Base-by-base conservation (phyloP, 257 asterid genomes). In the Solanum medicagineum region DNA sequence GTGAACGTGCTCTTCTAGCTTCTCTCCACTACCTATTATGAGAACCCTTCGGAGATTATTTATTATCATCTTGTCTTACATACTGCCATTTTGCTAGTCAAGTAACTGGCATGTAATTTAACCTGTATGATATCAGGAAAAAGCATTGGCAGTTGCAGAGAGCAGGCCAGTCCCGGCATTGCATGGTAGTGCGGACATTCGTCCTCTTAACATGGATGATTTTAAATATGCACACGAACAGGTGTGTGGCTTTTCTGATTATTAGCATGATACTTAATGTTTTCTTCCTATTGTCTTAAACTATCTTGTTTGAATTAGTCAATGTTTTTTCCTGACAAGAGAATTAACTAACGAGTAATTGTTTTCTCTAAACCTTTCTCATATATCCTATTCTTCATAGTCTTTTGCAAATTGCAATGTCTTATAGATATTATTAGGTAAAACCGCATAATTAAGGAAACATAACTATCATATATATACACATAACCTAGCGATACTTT, bases 201-300 rank as follows among this genome's bases (percentile, higher is more conserved):
- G 99, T 81, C 90, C 94, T 65, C 85, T 94, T 73, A 92, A 75
- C 88, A 86, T 86, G 92, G 92, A 90, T 36, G 99, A 95, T 91
- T 95, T 95, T 74, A 94, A 85, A 89, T 89, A 85, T 81, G 99
- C 98, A 83, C 97, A 95, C 36, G 99, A 95, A 73, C 98, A 94
- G 97, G 99, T 95, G 85, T 60, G 70, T 53, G 81, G n/a, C 55
- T 73, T 12, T 73, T 45, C n/a, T 73, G 81, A 45, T 73, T 45
- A 73, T 45, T 73, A 45, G 22, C 57, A 44, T 73, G 57, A 45
- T 73, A 73, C 81, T 73, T 45, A n/a, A 73, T 73, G 81, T 57
- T 73, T 73, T 4, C 57, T 45, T 45, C 57, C 56, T 45, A 20
- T 57, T 6, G 36, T 12, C 17, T 20, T 45, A 73, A 73, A n/a